Conservation (phyloP, 108 stramenopile genomes). For the Schizochytrium sp. region DNA sequence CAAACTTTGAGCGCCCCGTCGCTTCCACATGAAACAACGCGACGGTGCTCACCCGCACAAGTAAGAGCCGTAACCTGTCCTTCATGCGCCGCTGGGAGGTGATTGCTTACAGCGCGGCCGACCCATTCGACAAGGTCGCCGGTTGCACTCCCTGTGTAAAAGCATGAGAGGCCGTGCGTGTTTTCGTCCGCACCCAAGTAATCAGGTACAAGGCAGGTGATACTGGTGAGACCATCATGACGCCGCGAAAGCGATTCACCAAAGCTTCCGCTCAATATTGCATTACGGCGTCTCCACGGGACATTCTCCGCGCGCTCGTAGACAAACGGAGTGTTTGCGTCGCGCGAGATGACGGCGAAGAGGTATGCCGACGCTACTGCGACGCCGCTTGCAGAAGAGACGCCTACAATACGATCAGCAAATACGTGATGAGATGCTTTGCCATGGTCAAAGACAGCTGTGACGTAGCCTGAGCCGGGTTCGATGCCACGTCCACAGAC, state of each 20-base stretch:
- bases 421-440: not conserved
- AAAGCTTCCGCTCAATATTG: not conserved
- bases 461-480: not conserved
- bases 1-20: not conserved
- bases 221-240: not conserved
- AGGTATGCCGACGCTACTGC: not conserved
- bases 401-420: not conserved
- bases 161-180: not conserved
- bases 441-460: not conserved
- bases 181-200: not conserved
- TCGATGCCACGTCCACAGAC: not conserved
- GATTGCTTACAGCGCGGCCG: not conserved
- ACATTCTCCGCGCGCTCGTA: not conserved
- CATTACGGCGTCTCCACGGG: not conserved
- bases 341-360: not conserved
- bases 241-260: not conserved
- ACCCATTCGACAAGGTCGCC: not conserved
- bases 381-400: not conserved
- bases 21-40: not conserved
- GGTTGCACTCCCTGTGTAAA: not conserved
- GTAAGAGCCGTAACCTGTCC: not conserved
- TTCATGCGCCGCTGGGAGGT: not conserved
- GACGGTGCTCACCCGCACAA: not conserved
- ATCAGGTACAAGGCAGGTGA: not conserved
- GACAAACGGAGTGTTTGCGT: not conserved